A percentile compares a stretch with the other conserved stretches of the same genome.
Evolutionary conservation across 768 basidiomycete genomes (phyloP).

Genomic region (Kwoniella sp.): DNA sequence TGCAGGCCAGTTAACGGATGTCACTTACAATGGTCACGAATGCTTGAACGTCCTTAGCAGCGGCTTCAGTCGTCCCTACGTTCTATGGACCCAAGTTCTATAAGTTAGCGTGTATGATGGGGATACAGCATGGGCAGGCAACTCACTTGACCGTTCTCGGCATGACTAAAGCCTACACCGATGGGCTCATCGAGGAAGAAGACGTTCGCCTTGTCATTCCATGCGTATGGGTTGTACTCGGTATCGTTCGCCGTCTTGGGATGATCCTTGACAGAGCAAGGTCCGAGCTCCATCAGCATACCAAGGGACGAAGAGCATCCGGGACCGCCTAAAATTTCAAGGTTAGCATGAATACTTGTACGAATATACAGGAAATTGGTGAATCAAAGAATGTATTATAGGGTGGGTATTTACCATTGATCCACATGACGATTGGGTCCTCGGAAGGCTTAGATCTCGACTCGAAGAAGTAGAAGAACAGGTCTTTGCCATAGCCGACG

Average conservation of each 20-base stretch:
- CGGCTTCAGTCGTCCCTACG: constrained; percentile 75
- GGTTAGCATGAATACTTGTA: no score
- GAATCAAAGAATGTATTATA: no score
- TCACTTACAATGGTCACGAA: constrained; percentile 66
- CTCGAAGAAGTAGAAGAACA: constrained; percentile 73
- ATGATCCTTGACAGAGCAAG: constrained; percentile 64
- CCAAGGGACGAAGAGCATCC: constrained; percentile 66
- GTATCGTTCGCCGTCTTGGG: constrained; percentile 53
- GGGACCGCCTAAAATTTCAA: constrained; percentile 59
- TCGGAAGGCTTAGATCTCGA: constrained; percentile 59
- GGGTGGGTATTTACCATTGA: constrained; percentile 54
- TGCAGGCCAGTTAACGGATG: not conserved
- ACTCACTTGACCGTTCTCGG: constrained; percentile 64
- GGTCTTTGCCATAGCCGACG: constrained; percentile 50
- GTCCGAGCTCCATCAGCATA: constrained; percentile 73
- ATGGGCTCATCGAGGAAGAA: constrained; percentile 66
- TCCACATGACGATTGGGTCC: constrained; percentile 56
- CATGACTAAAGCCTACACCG: constrained; percentile 57
- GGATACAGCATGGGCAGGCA: not conserved
- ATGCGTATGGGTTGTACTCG: constrained; percentile 53
- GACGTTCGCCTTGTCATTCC: constrained; percentile 56
- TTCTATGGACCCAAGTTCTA: constrained; percentile 54
- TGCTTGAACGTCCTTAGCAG: constrained; percentile 71
- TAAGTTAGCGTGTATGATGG: not conserved
- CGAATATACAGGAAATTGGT: no score